Evolutionary conservation across 2,329 filamentous ascomycete genomes (phyloP), one percentile per base, ranked within the genome.

Genomic region (Venturiaceae sp.): DNA sequence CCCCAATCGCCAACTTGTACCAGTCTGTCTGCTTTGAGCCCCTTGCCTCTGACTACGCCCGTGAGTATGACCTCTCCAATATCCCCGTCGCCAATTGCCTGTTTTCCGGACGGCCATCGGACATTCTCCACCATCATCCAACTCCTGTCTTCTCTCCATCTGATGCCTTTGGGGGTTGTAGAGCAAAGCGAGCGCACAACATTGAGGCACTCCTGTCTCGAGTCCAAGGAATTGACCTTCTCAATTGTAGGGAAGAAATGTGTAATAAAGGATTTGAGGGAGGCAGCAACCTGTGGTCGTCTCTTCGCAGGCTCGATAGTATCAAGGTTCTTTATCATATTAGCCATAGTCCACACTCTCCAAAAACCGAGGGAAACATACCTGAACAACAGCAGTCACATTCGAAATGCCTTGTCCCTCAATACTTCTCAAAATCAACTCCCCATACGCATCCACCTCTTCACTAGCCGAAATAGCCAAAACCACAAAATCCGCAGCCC

Each of bases 381-480:
- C 67, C 55, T 95, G 87, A 0, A 95, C 90, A 13, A 90, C 82
- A 0, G 90, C 90, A 67, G 95, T 83, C n/a, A 95, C 82, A 23
- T 91, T 97, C 0, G 92, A 96, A 64, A 99, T 84, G 66, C 94
- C 94, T 74, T 99, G 94, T 65, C 90, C 89, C 75, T 96, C 92
- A 33, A 97, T 86, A 53, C 88, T 87, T 65, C 90, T 84, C 62
- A 99, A 77, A 60, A 97, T 86, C 65, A 90, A 76, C 73, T 97
- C 91, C 63, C 92, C 92, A 41, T 91, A 75, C 54, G 85, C 81
- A 66, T 96, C 92, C 6, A 95, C 88, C 71, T 96, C 90, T 61
- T 89, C 82, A 47, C 87, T 81, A 21, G 91, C 85, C 3, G 91
- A 95, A 3, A 99, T 75, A 14, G 96, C 79, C 61, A 97, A 84